Conservation (phyloP, 345 rosid species). For the Euphorbia peplus region DNA sequence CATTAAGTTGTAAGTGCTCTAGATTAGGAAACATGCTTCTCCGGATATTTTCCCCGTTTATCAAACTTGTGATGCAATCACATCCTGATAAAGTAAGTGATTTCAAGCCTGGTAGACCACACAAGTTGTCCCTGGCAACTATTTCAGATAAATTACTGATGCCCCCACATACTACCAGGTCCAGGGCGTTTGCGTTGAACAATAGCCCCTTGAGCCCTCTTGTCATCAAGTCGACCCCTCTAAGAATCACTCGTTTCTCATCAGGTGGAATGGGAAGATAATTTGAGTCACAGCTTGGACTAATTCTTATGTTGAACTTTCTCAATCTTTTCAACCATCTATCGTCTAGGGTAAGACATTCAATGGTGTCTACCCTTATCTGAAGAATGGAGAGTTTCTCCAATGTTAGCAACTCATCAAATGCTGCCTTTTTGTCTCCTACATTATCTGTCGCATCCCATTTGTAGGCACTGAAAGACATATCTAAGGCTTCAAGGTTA, state of each 20-base stretch:
- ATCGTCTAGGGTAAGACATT: conserved; percentile 9
- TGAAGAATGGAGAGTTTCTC: conserved; percentile 32
- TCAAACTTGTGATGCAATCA: conserved; percentile 26
- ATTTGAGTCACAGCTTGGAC: conserved; percentile 23
- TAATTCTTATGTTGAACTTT: conserved; percentile 30
- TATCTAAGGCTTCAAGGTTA: conserved; percentile 39
- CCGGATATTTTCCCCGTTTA: conserved; percentile 26
- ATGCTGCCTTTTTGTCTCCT: conserved; percentile 23
- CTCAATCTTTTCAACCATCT: conserved; percentile 24
- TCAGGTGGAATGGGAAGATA: conserved; percentile 25
- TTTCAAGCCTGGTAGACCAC: conserved; percentile 21
- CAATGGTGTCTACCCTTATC: conserved; percentile 21
- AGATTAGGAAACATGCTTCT: conserved; percentile 26
- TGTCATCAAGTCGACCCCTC: conserved; percentile 34
- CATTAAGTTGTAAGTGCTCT: conserved; percentile 25
- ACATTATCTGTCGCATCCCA: conserved; percentile 18
- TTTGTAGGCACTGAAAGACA: conserved; percentile 39
- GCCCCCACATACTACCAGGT: conserved; percentile 31
- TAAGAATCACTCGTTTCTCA: conserved; percentile 32
- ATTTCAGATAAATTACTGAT: conserved; percentile 24
- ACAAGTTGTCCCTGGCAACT: conserved; percentile 11
- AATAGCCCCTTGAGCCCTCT: conserved; percentile 26
- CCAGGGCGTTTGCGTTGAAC: conserved; percentile 25
- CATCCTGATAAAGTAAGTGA: conserved; percentile 26
- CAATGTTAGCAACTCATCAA: conserved; percentile 25